Conservation (phyloP, 2,329 filamentous ascomycete species). For the Phialophora chinensis region DNA sequence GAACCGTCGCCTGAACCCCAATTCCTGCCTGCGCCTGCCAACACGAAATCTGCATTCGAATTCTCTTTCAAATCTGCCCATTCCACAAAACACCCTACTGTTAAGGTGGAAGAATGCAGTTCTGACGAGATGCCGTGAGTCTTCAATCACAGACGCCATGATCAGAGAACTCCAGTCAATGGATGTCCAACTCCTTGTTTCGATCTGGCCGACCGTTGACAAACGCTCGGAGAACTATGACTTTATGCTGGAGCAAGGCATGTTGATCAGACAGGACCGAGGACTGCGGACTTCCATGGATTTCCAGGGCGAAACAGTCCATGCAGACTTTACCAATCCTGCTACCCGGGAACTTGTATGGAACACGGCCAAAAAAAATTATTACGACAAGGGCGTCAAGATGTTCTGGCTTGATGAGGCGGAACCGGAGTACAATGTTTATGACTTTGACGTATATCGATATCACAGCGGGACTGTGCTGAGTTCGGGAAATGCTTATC, state of each 20-base stretch:
- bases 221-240: conserved; percentile 63
- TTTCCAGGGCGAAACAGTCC: conserved; percentile 63
- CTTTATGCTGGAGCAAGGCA: conserved; percentile 66
- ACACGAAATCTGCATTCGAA: conserved; percentile 17
- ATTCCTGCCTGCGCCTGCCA: conserved; percentile 8
- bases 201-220: conserved; percentile 72
- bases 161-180: conserved; percentile 64
- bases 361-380: conserved; percentile 64
- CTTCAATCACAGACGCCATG: conserved; percentile 60
- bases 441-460: conserved; percentile 71
- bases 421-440: conserved; percentile 68
- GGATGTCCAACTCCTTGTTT: conserved; percentile 70
- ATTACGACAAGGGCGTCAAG: conserved; percentile 66
- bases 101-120: conserved; percentile 22
- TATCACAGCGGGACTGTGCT: conserved; percentile 63
- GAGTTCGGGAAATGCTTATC: conserved; percentile 66
- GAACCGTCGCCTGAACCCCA: conserved; percentile 19
- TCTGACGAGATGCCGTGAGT: conserved; percentile 24
- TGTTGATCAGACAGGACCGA: conserved; percentile 66
- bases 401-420: conserved; percentile 74
- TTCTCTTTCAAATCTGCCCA: conserved; percentile 13
- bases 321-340: conserved; percentile 70
- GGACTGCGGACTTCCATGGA: conserved; percentile 65
- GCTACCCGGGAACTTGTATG: conserved; percentile 65
- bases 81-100: conserved; percentile 14